Evolutionary conservation across 164 flowering plant genomes (phyloP), one percentile per base, ranked within the genome.

Genomic region (Piper betle): DNA sequence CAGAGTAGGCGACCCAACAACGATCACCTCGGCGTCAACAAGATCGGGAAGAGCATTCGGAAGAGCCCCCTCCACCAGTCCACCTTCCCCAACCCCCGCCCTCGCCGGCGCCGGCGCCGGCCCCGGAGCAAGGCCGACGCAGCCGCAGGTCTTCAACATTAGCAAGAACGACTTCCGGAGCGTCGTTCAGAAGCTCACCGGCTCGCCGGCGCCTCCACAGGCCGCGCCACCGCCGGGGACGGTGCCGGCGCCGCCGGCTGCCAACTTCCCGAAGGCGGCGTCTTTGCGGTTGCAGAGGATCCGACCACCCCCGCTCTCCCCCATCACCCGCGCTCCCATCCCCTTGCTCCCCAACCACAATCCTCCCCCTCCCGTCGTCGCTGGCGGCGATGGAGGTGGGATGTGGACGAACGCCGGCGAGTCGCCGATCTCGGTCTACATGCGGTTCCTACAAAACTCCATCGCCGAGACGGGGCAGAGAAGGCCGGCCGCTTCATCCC

Each of bases 51-150:
- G 64, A 88, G 82, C 66, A 90, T 93, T 54, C 84, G 80, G 76
- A 93, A 93, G 72, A 86, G 92, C 69, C 99, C 99, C 2, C 62
- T 87, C 53, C 95, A 90, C 69, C 97, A 90, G 64, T 88, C 97
- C 6, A 86, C 72, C 74, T 83, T 78, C 60, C 64, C 75, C 57
- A 41, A 41, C 43, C 43, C 9, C 43, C 43, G 43, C 43, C 43
- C 6, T 41, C 43, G 43, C 9, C 43, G 43, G 9, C 4, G 43
- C 43, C 4, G 65, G 37, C 61, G 52, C 59, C 48, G 69, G 20
- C 4, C 6, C 43, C 4, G 43, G 6, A 41, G 43, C 43, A 59
- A 67, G 73, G 60, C 96, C 80, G 57, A 82, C 97, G 50, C 98
- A 88, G 62, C 96, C 98, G 41, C 96, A 86, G 66, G 92, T 93